Evolutionary conservation across 306 rosid species (phyloP).

Genomic region (Cyamopsis tetragonoloba): DNA sequence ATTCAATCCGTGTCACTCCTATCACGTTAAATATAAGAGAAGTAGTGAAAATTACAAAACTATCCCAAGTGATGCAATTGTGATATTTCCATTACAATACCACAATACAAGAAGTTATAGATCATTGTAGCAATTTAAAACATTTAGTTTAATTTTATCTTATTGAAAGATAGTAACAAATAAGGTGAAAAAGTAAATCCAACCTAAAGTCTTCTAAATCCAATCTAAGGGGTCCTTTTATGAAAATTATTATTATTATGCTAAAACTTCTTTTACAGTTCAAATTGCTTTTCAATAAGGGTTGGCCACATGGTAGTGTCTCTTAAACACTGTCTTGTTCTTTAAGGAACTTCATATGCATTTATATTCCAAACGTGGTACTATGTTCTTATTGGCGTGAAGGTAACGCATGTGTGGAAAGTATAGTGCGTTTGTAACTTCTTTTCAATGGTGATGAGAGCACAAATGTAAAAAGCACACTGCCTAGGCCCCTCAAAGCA

Average conservation of each 20-base stretch:
- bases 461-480: background rate
- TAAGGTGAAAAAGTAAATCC: too few species aligned
- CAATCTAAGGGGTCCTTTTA: background rate
- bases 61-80: too few species aligned
- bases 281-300: background rate
- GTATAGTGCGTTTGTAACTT: background rate
- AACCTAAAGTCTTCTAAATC: too few species aligned
- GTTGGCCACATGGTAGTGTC: slow-evolving; percentile 21
- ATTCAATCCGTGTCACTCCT: too few species aligned
- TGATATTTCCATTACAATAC: too few species aligned
- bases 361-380: slow-evolving; percentile 5
- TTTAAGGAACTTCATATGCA: slow-evolving; percentile 3
- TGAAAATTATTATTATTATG: slow-evolving; percentile 1
- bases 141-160: too few species aligned
- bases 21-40: too few species aligned
- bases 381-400: slow-evolving; percentile 15
- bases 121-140: too few species aligned
- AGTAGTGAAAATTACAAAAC: too few species aligned
- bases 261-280: background rate
- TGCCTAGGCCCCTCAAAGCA: background rate
- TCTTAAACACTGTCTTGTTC: slow-evolving; percentile 14
- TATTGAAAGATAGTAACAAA: too few species aligned
- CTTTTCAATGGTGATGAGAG: background rate
- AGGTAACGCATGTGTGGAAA: slow-evolving; percentile 8
- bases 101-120: too few species aligned